These are phyloP conservation scores for Pseudopithomyces maydicus DNA, from an alignment of 2,329 filamentous ascomycete genomes.

Conservation along the genomic window DNA sequence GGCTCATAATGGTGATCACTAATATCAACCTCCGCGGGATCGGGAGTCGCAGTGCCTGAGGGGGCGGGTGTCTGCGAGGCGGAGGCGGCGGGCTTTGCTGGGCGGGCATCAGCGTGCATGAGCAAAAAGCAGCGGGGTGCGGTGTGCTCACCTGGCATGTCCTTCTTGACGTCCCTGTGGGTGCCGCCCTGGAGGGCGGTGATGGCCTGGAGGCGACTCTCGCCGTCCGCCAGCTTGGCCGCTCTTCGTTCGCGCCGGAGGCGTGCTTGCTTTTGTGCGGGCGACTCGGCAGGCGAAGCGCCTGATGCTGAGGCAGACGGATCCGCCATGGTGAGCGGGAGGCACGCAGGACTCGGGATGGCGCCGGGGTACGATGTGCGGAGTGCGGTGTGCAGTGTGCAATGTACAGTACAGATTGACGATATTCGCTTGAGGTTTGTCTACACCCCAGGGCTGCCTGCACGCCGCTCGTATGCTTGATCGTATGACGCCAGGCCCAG, in stretches of 20 bases:
- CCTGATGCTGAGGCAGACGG: slow-evolving; percentile 21
- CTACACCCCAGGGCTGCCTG: too few relatives aligned
- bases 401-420: not conserved
- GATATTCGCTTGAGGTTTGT: not conserved
- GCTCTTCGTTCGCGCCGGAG: slow-evolving; percentile 79
- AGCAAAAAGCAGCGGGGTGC: slow-evolving; percentile 10
- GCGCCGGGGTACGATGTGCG: not conserved
- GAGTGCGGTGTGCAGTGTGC: not conserved
- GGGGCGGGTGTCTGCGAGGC: slow-evolving; percentile 20
- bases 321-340: slow-evolving; percentile 29
- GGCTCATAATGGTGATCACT: slow-evolving; percentile 74
- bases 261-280: slow-evolving; percentile 65
- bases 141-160: slow-evolving; percentile 38
- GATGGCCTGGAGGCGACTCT: slow-evolving; percentile 74
- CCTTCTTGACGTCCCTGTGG: slow-evolving; percentile 38
- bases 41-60: slow-evolving; percentile 47
- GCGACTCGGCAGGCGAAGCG: slow-evolving; percentile 38
- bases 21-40: slow-evolving; percentile 78
- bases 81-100: slow-evolving; percentile 28
- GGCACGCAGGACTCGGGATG: not conserved
- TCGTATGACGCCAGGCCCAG: too few relatives aligned
- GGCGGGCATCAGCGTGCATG: slow-evolving; percentile 24
- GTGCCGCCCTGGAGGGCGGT: slow-evolving; percentile 68
- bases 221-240: slow-evolving; percentile 76
- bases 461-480: too few relatives aligned